These are phyloP conservation scores for Yamagishiella unicocca DNA, from an alignment of 139 green algal species.

Conservation along the genomic window DNA sequence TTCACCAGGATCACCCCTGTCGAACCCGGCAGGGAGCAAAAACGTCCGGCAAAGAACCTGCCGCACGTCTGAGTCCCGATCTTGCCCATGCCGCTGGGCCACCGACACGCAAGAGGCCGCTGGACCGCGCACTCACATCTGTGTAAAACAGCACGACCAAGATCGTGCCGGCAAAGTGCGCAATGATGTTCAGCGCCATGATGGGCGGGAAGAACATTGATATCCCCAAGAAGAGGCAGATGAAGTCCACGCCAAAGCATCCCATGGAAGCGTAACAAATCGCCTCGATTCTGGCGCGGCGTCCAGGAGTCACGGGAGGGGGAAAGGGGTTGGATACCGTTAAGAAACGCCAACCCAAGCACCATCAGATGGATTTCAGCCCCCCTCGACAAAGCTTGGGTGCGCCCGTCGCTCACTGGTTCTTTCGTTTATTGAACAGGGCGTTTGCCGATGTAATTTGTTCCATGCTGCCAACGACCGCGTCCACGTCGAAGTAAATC, in stretches of 20 bases:
- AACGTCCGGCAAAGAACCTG: too few species aligned
- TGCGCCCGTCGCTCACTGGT: too few species aligned
- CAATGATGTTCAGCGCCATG: slow-evolving; percentile 56
- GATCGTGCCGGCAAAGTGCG: slow-evolving; percentile 59
- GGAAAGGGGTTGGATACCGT: too few species aligned
- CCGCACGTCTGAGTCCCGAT: too few species aligned
- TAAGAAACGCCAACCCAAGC: too few species aligned
- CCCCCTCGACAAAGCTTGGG: too few species aligned
- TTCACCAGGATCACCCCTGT: too few species aligned
- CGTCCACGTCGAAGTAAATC: slow-evolving; percentile 59
- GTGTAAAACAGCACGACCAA: slow-evolving; percentile 54
- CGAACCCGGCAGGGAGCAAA: too few species aligned
- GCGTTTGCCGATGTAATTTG: slow-evolving; percentile 6
- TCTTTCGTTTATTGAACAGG: slow-evolving; percentile 4
- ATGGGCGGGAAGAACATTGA: slow-evolving; percentile 63
- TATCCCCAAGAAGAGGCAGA: slow-evolving; percentile 65
- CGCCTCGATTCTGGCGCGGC: slow-evolving; percentile 47
- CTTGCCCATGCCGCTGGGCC: too few species aligned
- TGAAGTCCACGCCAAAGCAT: slow-evolving; percentile 69
- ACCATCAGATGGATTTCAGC: too few species aligned
- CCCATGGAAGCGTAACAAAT: slow-evolving; percentile 57
- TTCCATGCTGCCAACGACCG: slow-evolving; percentile 21
- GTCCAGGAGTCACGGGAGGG: background rate
- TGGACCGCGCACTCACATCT: slow-evolving; percentile 50
- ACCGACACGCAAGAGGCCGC: too few species aligned